A percentile compares a stretch with the other conserved stretches of the same genome.
phyloP scores from a whole-genome alignment of 2,329 filamentous ascomycete genomes.

The Coniella lustricola region DNA sequence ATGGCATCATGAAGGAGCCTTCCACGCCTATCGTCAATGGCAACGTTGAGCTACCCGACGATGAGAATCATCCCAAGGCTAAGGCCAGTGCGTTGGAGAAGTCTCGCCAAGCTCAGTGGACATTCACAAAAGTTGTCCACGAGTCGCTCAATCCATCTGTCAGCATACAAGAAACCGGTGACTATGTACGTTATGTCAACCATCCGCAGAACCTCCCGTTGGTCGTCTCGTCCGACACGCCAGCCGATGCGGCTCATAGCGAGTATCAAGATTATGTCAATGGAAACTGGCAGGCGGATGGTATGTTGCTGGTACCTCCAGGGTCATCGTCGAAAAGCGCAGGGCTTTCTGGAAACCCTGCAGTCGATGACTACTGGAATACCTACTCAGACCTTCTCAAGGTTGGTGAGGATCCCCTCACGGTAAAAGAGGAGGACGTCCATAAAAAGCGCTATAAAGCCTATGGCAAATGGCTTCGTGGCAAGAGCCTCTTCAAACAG shows the following conservation, averaged over 20 bases:
- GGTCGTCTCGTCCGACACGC: slow-evolving; percentile 63
- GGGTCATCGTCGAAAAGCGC: slow-evolving; percentile 43
- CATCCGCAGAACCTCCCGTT: slow-evolving; percentile 87
- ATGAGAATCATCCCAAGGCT: slow-evolving; percentile 29
- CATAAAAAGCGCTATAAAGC: slow-evolving; percentile 94
- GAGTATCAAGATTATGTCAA: slow-evolving; percentile 80
- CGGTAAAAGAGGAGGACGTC: slow-evolving; percentile 78
- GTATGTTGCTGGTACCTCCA: slow-evolving; percentile 41
- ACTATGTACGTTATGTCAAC: slow-evolving; percentile 82
- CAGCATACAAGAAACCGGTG: slow-evolving; percentile 65
- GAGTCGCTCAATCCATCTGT: slow-evolving; percentile 84
- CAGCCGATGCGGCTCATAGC: slow-evolving; percentile 44
- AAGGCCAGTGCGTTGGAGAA: slow-evolving; percentile 64
- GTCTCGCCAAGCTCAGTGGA: slow-evolving; percentile 78
- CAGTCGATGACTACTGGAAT: slow-evolving; percentile 58
- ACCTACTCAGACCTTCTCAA: slow-evolving; percentile 72
- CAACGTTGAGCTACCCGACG: slow-evolving; percentile 15
- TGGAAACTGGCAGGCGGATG: slow-evolving; percentile 57
- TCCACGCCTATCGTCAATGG: slow-evolving; percentile 16
- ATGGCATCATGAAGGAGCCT: slow-evolving; percentile 53
- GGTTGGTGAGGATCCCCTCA: slow-evolving; percentile 75
- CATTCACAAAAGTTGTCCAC: slow-evolving; percentile 75
- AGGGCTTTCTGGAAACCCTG: slow-evolving; percentile 30
- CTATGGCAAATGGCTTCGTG: slow-evolving; percentile 88
- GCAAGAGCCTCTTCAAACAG: slow-evolving; percentile 96